phyloP scores from a whole-genome alignment of 148 eudicot genomes.

The Vaccinium corymbosum region DNA sequence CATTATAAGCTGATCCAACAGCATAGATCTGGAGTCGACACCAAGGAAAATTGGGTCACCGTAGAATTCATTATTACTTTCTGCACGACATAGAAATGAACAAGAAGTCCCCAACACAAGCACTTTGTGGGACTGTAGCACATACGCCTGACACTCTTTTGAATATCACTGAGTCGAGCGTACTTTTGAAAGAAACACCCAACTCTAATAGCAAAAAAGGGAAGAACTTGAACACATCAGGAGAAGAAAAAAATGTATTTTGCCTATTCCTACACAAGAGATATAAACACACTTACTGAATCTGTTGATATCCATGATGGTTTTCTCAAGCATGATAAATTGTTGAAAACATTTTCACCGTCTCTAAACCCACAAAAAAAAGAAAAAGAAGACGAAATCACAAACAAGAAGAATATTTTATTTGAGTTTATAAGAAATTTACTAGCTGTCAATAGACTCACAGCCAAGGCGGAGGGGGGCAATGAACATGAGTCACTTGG shows the following conservation, averaged over 20 bases:
- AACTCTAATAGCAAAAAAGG: not conserved
- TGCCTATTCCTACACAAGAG: not conserved
- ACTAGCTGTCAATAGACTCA: constrained; percentile 39
- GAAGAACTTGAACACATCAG: not conserved
- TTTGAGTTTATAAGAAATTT: not conserved
- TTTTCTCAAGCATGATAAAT: constrained; percentile 45
- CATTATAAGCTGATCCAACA: constrained; percentile 64
- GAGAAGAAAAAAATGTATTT: not conserved
- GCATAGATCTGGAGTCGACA: constrained; percentile 56
- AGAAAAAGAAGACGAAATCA: not conserved
- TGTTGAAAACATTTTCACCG: constrained; percentile 31
- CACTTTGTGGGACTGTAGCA: not conserved
- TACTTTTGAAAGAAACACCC: not conserved
- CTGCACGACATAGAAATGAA: not conserved
- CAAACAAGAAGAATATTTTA: not conserved
- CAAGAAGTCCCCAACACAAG: not conserved
- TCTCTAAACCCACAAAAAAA: constrained; percentile 37
- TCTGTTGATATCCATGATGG: constrained; percentile 72
- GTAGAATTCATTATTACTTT: not conserved
- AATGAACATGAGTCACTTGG: constrained; percentile 86
- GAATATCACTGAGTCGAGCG: not conserved
- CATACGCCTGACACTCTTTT: not conserved
- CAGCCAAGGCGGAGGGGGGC: constrained; percentile 98
- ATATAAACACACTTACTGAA: constrained; percentile 45
- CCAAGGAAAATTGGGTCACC: not conserved